phyloP scores from a whole-genome alignment of 2,329 filamentous ascomycete genomes.

The Cladosporium halotolerans region DNA sequence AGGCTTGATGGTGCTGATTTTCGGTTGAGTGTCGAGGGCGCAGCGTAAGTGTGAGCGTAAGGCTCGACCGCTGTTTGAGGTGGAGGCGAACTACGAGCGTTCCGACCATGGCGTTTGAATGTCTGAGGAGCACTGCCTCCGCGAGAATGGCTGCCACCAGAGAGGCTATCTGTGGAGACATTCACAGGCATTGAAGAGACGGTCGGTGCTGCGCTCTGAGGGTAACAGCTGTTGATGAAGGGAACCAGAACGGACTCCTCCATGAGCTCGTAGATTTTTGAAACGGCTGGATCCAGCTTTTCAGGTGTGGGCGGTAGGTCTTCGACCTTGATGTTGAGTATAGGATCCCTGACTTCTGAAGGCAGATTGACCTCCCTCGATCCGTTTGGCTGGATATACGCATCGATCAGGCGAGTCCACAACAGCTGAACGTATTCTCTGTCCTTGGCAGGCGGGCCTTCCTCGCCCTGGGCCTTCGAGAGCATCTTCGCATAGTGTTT shows the following conservation, averaged over 20 bases:
- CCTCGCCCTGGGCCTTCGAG: conserved; percentile 40
- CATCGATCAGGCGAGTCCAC: conserved; percentile 82
- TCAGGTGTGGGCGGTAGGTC: conserved; percentile 65
- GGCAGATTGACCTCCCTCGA: conserved; percentile 88
- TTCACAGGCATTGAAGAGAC: conserved; percentile 37
- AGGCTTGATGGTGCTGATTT: conserved; percentile 30
- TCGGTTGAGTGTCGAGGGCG: conserved; percentile 19
- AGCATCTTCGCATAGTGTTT: conserved; percentile 57
- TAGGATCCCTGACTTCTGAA: conserved; percentile 71
- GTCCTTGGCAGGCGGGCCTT: conserved; percentile 49
- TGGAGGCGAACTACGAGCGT: conserved; percentile 29
- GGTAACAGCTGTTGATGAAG: conserved; percentile 67
- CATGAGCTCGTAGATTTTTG: conserved; percentile 92
- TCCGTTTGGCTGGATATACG: conserved; percentile 81
- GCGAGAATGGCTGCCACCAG: conserved; percentile 1
- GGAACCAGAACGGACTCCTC: conserved; percentile 92
- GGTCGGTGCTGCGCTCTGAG: conserved; percentile 42
- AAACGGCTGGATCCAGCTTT: conserved; percentile 72
- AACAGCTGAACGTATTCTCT: conserved; percentile 67
- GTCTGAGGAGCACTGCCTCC: conserved; percentile 11
- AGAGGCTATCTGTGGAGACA: conserved; percentile 29
- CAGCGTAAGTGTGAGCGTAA: conserved; percentile 22
- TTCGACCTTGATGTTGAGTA: conserved; percentile 57
- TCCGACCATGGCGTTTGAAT: conserved; percentile 16
- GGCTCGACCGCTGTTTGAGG: conserved; percentile 24